Evolutionary conservation across 352 stramenopile species (phyloP).

Genomic region (Phytophthora kernoviae): DNA sequence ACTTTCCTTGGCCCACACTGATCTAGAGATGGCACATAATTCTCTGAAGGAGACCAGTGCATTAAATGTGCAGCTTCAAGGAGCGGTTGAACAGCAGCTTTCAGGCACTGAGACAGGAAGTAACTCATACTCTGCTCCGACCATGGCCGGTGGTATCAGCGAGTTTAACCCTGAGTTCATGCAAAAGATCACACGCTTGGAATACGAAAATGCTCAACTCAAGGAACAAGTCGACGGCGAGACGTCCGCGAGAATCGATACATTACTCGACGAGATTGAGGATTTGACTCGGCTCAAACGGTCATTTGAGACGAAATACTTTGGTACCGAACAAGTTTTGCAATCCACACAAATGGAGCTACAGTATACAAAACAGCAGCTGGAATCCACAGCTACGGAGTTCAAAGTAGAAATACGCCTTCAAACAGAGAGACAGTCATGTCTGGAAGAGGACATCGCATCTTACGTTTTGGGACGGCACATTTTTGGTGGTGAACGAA

Average conservation of each 20-base stretch:
- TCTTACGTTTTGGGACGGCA: constrained; percentile 9
- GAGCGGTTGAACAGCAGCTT: constrained; percentile 32
- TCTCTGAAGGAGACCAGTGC: constrained; percentile 44
- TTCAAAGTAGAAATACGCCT: constrained; percentile 14
- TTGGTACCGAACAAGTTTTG: constrained; percentile 44
- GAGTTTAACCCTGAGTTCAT: constrained; percentile 76
- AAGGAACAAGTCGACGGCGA: constrained; percentile 56
- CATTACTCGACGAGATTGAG: constrained; percentile 59
- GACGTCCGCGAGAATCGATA: constrained; percentile 58
- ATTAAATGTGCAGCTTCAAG: constrained; percentile 61
- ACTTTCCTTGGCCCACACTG: constrained; percentile 17
- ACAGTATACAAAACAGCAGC: constrained; percentile 13
- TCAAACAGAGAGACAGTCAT: constrained; percentile 10
- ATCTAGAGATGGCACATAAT: constrained; percentile 36
- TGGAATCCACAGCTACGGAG: constrained; percentile 12
- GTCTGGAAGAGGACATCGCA: constrained; percentile 20
- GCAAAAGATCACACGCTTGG: constrained; percentile 60
- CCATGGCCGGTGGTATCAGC: constrained; percentile 41
- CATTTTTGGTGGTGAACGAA: constrained; percentile 1
- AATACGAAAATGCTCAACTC: constrained; percentile 63
- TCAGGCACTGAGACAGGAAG: constrained; percentile 1
- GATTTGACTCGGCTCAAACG: constrained; percentile 66
- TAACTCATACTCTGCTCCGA: constrained; percentile 2
- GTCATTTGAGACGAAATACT: constrained; percentile 75
- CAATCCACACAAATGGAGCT: constrained; percentile 35